These are phyloP conservation scores for Trichosporon ovoides DNA, from an alignment of 1,284 basidiomycete genomes.

Conservation along the genomic window DNA sequence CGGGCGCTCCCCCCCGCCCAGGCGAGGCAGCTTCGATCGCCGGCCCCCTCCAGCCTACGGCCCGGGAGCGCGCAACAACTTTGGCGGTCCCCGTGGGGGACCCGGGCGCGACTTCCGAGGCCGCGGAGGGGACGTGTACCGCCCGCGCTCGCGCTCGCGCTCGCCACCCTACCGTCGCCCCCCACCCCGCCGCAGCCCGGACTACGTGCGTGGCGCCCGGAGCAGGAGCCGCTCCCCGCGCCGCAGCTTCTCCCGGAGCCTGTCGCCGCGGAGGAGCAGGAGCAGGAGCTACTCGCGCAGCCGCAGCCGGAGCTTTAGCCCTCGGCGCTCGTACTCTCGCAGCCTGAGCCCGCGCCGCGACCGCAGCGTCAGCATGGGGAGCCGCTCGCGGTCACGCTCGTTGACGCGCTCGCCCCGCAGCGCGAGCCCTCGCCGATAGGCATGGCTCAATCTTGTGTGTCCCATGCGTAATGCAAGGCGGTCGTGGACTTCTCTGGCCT, in stretches of 20 bases:
- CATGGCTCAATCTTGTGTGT: neutral
- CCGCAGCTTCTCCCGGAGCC: slow-evolving; percentile 6
- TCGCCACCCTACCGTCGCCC: slow-evolving; percentile 17
- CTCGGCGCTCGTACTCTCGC: slow-evolving; percentile 1
- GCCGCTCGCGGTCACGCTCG: slow-evolving; percentile 4
- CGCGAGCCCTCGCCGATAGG: slow-evolving; percentile 9
- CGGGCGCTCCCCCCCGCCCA: slow-evolving; percentile 14
- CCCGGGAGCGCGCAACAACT: slow-evolving; percentile 12
- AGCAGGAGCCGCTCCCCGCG: slow-evolving; percentile 9
- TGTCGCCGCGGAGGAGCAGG: slow-evolving; percentile 1
- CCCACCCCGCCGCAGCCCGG: slow-evolving; percentile 16
- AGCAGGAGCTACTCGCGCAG: slow-evolving; percentile 11
- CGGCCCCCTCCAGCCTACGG: slow-evolving; percentile 20
- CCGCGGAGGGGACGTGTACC: slow-evolving; percentile 8
- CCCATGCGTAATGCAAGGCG: no score
- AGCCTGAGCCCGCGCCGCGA: slow-evolving; percentile 3
- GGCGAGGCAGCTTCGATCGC: slow-evolving; percentile 4
- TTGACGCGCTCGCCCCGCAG: slow-evolving; percentile 8
- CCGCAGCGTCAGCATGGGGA: slow-evolving; percentile 15
- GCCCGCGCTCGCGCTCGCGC: slow-evolving; percentile 17
- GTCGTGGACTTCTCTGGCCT: no score
- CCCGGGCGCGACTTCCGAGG: slow-evolving; percentile 9
- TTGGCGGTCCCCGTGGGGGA: slow-evolving; percentile 6
- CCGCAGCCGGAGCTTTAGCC: slow-evolving; percentile 9
- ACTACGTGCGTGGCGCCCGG: slow-evolving; percentile 21